These are phyloP conservation scores for Aspergillus vadensis DNA, from an alignment of 2,329 filamentous ascomycete genomes.

Conservation along the genomic window DNA sequence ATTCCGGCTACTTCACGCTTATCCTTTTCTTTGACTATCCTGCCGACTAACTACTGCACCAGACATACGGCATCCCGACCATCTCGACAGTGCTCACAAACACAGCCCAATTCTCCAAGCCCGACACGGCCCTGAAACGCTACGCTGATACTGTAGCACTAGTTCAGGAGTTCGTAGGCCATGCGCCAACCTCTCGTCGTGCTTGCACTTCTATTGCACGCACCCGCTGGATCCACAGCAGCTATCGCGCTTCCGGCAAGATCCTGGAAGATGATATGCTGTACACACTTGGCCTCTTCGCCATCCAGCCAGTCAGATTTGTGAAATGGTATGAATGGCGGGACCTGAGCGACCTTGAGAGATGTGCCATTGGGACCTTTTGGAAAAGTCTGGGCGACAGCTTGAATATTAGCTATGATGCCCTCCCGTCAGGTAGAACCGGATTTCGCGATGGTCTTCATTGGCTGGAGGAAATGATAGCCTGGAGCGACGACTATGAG, in stretches of 20 bases:
- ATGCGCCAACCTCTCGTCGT: conserved; percentile 48
- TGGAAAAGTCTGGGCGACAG: conserved; percentile 73
- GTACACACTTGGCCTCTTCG: conserved; percentile 66
- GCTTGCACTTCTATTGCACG: conserved; percentile 58
- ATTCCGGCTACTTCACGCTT: background rate
- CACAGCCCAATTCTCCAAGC: conserved; percentile 53
- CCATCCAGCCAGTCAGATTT: conserved; percentile 66
- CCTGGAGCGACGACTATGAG: conserved; percentile 63
- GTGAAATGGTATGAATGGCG: conserved; percentile 71
- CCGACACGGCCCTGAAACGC: conserved; percentile 54
- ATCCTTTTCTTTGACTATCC: background rate
- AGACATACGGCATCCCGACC: conserved; percentile 60
- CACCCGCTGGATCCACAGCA: conserved; percentile 64
- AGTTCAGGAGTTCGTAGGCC: conserved; percentile 51
- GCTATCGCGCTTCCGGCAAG: conserved; percentile 59
- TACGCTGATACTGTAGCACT: conserved; percentile 56
- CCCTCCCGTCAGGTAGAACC: conserved; percentile 44
- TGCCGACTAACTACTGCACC: conserved; percentile 6
- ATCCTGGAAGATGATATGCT: conserved; percentile 66
- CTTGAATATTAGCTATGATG: conserved; percentile 62
- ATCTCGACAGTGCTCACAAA: conserved; percentile 54
- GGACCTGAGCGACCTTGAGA: conserved; percentile 64
- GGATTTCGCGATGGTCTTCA: conserved; percentile 55
- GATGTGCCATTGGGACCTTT: conserved; percentile 66
- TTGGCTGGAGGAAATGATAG: conserved; percentile 54